Percentiles rank a stretch among this genome's conserved stretches.
Evolutionary conservation across 192 early-diverging fungal genomes (phyloP).

Genomic region (Coemansia sp.): DNA sequence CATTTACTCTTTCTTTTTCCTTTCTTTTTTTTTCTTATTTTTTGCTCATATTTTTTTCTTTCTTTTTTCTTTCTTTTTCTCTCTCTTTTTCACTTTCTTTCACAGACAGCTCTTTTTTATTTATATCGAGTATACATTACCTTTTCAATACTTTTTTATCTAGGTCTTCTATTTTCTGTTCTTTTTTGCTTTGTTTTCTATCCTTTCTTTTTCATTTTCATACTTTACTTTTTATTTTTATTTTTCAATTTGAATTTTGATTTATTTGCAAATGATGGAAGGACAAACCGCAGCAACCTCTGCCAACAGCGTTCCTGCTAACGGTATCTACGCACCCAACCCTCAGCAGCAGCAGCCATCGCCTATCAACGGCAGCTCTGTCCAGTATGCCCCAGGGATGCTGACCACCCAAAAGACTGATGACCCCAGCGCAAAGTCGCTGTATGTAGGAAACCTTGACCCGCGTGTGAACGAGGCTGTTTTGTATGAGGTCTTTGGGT

Average conservation of each 20-base stretch:
- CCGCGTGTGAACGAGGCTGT: conserved; percentile 72
- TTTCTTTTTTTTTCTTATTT: conserved; percentile 13
- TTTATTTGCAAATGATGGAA: conserved; percentile 41
- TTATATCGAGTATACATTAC: conserved; percentile 4
- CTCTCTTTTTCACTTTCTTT: conserved; percentile 16
- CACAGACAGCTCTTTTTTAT: conserved; percentile 13
- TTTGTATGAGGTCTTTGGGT: conserved; percentile 75
- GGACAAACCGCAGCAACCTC: conserved; percentile 23
- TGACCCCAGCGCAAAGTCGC: conserved; percentile 57
- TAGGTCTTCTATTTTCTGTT: conserved; percentile 17
- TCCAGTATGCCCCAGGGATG: conserved; percentile 41
- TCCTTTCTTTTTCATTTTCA: conserved; percentile 22
- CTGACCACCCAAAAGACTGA: conserved; percentile 17
- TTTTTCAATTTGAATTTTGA: conserved; percentile 5
- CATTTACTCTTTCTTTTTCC: conserved; percentile 9
- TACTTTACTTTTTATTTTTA: conserved; percentile 6
- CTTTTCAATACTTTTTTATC: conserved; percentile 14
- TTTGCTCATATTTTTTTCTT: conserved; percentile 21
- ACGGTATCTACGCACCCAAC: conserved; percentile 29
- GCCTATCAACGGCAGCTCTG: conserved; percentile 22
- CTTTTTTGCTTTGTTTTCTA: conserved; percentile 15
- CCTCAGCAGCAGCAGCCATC: conserved; percentile 31
- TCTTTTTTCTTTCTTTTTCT: conserved; percentile 23
- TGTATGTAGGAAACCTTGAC: conserved; percentile 90
- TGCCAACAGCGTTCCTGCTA: conserved; percentile 25